Percentiles rank a stretch among this genome's conserved stretches.
Conservation (phyloP, 1,284 basidiomycete genomes). For the Pseudozyma pruni region DNA sequence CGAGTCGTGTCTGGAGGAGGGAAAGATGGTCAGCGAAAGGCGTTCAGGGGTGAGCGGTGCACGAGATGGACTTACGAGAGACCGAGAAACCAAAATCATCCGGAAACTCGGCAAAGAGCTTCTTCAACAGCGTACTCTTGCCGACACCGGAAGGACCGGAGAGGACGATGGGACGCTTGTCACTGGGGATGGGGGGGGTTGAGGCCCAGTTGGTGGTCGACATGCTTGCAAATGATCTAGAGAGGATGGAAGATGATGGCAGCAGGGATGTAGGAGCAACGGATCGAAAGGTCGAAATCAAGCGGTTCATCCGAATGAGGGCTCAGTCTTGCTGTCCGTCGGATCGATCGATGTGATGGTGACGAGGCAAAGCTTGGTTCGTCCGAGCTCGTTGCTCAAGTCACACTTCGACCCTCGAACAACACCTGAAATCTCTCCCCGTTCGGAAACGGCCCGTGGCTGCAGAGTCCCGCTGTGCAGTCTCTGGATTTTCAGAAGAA, state of each 20-base stretch:
- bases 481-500: too few species aligned
- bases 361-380: neutral
- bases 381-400: neutral
- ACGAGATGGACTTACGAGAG: slow-evolving; percentile 77
- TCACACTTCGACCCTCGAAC: neutral
- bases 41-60: too few species aligned
- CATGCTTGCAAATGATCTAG: slow-evolving; percentile 16
- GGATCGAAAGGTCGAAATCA: neutral
- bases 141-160: slow-evolving; percentile 91
- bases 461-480: too few species aligned
- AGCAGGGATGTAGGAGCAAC: slow-evolving; percentile 6
- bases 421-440: neutral
- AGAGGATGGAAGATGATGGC: neutral
- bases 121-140: slow-evolving; percentile 88
- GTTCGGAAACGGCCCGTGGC: too few species aligned
- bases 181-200: slow-evolving; percentile 32
- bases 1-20: slow-evolving; percentile 84
- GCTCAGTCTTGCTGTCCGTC: neutral
- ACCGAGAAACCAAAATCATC: slow-evolving; percentile 89
- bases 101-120: slow-evolving; percentile 84
- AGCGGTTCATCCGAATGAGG: slow-evolving; percentile 7
- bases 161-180: slow-evolving; percentile 75
- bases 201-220: slow-evolving; percentile 41
- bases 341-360: neutral
- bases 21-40: too few species aligned